Evolutionary conservation across 495 filamentous ascomycete genomes (phyloP), one percentile per base, ranked within the genome.

Genomic region (Pyrenopolyporus hunteri): DNA sequence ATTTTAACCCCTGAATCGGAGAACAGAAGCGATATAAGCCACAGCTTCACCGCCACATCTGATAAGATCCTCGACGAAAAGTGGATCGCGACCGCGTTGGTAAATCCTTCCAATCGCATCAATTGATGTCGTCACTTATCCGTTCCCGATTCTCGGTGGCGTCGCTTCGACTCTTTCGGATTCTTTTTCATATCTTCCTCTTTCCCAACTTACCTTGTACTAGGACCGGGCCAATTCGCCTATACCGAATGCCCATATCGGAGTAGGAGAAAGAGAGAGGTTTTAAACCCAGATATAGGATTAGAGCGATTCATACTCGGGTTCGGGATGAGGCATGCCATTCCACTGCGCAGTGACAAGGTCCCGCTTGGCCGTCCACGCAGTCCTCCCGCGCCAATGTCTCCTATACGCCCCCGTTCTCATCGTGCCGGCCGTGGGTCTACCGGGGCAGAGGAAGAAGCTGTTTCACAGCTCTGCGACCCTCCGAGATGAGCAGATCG

Each of bases 261-360:
- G n/a, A n/a, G n/a, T n/a, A n/a, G n/a, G n/a, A n/a, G 11, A 42
- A 1, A 3, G 5, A 42, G 3, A 42, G 13, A 42, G n/a, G 17
- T 5, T n/a, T 11, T 17, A 17, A 47, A 23, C 2, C 26, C 31
- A 14, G 17, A 33, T 14, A 37, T 7, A 64, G 54, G 23, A 54
- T 11, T 25, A 57, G 44, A 43, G 17, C 28, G 31, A 33, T n/a
- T n/a, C n/a, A n/a, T n/a, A n/a, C 16, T 39, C 19, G 8, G 25
- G 11, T 59, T 59, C 61, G 61, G 61, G 61, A 64, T 64, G 61
- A 59, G 61, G 61, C 55, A 64, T 64, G 61, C 44, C 55, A 64
- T 37, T 64, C 55, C 61, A 50, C 44, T 31, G 25, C 55, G 55
- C 54, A 40, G 35, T 51, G 40, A 47, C 53, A 8, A 29, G 43